Base-by-base conservation (phyloP, 257 asterid species). In the Solanum peruvianum region DNA sequence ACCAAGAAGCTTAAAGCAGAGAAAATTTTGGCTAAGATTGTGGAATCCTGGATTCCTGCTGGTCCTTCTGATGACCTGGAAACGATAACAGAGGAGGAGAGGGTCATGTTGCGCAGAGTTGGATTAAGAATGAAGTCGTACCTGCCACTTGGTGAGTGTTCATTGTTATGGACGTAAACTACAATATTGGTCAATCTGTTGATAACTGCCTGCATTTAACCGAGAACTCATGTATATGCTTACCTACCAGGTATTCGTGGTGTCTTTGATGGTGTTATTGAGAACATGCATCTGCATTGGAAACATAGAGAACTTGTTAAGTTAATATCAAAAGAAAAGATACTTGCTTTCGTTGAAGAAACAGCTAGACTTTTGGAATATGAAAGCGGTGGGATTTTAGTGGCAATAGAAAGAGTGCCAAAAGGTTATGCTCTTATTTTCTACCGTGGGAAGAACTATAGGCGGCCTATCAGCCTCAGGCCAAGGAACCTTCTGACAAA, bases 261-360 rank as follows among this genome's bases (percentile, higher is more conserved):
- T 16, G 95, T 97, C 85, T 95, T 97, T 91, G 99, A 97, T 90
- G 99, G 99, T 89, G 99, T 95, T 88, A 94, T 97, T 85, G 99
- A 95, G 92, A 97, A 97, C 93, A 97, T 97, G 99, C 99, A 97
- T 91, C 94, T 97, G 70, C 99, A 97, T 64, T 95, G 99, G 99
- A 97, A 97, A 90, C 98, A 95, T 86, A 94, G 99, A 91, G 99
- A 97, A 89, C 95, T 97, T 39, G 99, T 97, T 56, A 97, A 97
- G 92, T 90, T 97, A 88, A 93, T 97, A 89, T 97, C 99, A 11
- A 97, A 97, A 83, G 99, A 97, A 88, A 97, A 97, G 86, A 93
- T 89, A 84, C 88, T 90, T 89, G 90, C 98, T 77, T 95, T 95
- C 87, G 99, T 91, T 86, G 99, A 97, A 92, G 99, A 97, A 92